phyloP scores from a whole-genome alignment of 2,329 filamentous ascomycete genomes.

The Aschersonia sp. region DNA sequence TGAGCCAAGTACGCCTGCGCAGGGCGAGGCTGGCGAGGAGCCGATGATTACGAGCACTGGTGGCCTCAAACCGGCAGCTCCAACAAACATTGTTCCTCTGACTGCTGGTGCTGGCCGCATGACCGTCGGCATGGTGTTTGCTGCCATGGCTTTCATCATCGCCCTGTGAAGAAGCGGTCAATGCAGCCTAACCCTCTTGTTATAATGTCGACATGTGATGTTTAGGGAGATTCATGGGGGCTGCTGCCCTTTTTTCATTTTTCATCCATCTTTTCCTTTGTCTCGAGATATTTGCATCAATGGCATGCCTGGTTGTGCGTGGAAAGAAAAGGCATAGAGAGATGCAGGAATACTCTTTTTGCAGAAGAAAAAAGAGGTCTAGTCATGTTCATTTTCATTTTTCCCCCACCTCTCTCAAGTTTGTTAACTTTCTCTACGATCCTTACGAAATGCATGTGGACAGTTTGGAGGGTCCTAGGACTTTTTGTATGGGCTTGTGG shows the following conservation, averaged over 20 bases:
- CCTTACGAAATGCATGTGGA: constrained; percentile 31
- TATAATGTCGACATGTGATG: background rate
- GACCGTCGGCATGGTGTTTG: constrained; percentile 27
- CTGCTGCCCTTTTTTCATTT: background rate
- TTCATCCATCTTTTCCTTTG: too few relatives aligned
- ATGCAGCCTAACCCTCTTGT: background rate
- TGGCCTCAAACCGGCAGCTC: constrained; percentile 16
- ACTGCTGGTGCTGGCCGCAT: constrained; percentile 24
- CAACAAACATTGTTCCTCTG: constrained; percentile 19
- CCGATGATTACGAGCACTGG: constrained; percentile 12
- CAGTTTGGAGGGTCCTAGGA: constrained; percentile 9
- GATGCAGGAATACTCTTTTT: too few relatives aligned
- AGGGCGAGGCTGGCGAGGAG: background rate
- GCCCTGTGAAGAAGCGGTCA: constrained; percentile 26
- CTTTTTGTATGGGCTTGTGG: constrained; percentile 2
- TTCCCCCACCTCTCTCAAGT: too few relatives aligned
- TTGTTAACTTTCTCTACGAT: constrained; percentile 24
- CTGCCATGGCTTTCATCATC: constrained; percentile 27
- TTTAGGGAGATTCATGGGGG: background rate
- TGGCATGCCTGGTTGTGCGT: too few relatives aligned
- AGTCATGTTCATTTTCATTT: too few relatives aligned
- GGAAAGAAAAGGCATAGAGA: too few relatives aligned
- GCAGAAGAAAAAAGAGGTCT: too few relatives aligned
- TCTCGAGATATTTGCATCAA: too few relatives aligned
- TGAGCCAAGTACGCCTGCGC: background rate